Base-by-base conservation (phyloP, 257 asterid species). In the Petunia axillaris region DNA sequence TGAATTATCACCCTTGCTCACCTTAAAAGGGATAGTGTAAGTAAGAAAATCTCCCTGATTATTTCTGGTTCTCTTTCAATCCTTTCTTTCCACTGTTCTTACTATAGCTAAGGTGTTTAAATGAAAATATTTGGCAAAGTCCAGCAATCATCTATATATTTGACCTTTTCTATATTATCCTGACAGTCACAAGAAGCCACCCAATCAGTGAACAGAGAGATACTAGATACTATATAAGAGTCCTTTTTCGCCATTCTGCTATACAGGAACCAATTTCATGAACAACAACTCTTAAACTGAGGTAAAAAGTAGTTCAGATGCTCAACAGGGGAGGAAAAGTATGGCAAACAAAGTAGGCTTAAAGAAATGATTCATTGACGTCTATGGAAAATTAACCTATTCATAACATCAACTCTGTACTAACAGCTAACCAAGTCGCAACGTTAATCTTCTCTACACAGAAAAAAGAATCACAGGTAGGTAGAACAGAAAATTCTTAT, bases 341-440 rank as follows among this genome's bases (percentile, higher is more conserved):
- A 57, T 15, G 8, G 36, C 36, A 57, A 15, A 55, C 60, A 57
- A 48, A 48, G 16, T 16, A 16, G 1, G 10, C 59, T 46, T 52
- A 2, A 36, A 50, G 43, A 73, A 73, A 73, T 73, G 13, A 43
- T 73, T 6, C 62, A 36, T 50, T 73, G 4, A 73, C 50, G 78
- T 73, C 78, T 73, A 73, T 9, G 6, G 62, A 35, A 35, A 73
- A 73, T 36, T 50, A 52, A 50, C 62, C 78, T 48, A 73, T 73
- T 50, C 78, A 71, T 52, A 71, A 48, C 60, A 46, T 70, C 60
- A 36, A 73, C 78, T 50, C 7, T 50, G 62, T 73, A 36, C 35
- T 3, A 48, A 71, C 62, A 35, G 25, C 78, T 36, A 73, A 35
- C 5, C 78, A 73, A 48, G n/a, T 67, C 48, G 76, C 76, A 68